Evolutionary conservation across 164 flowering plant species (phyloP).

Genomic region (Akebia trifoliata): DNA sequence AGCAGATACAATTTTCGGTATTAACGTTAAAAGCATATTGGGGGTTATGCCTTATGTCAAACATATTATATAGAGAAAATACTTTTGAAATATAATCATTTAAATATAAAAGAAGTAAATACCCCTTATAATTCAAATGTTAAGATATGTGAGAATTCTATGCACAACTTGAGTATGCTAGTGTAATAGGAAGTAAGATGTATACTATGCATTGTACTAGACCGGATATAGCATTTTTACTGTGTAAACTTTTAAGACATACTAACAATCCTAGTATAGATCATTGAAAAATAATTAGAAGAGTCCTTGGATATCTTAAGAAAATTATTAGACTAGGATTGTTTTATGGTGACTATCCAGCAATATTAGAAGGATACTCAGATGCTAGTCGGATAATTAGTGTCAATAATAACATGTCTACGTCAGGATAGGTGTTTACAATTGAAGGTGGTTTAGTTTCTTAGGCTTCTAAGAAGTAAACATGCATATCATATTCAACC

Average conservation of each 20-base stretch:
- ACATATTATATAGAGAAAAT: slow-evolving; percentile 18
- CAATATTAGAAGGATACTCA: slow-evolving; percentile 18
- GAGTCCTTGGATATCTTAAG: slow-evolving; percentile 18
- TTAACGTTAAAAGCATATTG: slow-evolving; percentile 4
- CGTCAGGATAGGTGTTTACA: slow-evolving; percentile 15
- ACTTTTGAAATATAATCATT: slow-evolving; percentile 10
- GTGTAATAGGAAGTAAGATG: slow-evolving; percentile 9
- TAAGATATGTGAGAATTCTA: slow-evolving; percentile 1
- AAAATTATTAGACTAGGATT: slow-evolving; percentile 10
- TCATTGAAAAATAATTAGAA: slow-evolving; percentile 16
- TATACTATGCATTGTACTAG: slow-evolving; percentile 20
- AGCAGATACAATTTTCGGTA: slow-evolving; percentile 16
- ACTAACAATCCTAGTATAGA: slow-evolving; percentile 14
- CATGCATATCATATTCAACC: slow-evolving; percentile 21
- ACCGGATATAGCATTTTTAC: slow-evolving; percentile 20
- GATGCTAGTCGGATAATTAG: slow-evolving; percentile 24
- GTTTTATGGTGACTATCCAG: slow-evolving; percentile 13
- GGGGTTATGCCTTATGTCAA: slow-evolving; percentile 2
- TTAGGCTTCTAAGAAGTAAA: slow-evolving; percentile 29
- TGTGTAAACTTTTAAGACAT: slow-evolving; percentile 15
- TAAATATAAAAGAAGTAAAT: background rate
- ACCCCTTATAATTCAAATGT: slow-evolving; percentile 9
- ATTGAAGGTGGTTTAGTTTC: slow-evolving; percentile 21
- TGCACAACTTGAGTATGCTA: slow-evolving; percentile 15
- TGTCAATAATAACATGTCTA: slow-evolving; percentile 6